Conservation (phyloP, 495 filamentous ascomycete genomes). For the Penicillium samsonianum region DNA sequence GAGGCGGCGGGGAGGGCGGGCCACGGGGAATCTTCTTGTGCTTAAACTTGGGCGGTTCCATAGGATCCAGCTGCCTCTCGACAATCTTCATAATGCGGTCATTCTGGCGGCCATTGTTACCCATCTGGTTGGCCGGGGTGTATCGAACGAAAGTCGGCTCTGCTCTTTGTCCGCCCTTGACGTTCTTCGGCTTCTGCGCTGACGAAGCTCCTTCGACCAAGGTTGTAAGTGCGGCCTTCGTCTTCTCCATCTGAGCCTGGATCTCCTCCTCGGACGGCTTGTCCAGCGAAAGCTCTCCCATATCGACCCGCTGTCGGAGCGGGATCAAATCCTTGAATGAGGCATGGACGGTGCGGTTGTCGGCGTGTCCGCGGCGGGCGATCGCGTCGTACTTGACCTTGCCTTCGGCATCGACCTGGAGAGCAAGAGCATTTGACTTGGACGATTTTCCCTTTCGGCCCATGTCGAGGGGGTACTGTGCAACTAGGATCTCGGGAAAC, state of each 20-base stretch:
- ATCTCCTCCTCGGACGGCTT: conserved; percentile 85
- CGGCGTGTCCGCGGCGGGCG: conserved; percentile 83
- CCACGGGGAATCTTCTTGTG: conserved; percentile 97
- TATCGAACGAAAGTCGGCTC: conserved; percentile 95
- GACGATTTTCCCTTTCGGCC: conserved; percentile 70
- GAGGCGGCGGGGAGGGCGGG: conserved; percentile 88
- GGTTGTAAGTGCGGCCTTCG: conserved; percentile 76
- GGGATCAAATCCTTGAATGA: conserved; percentile 98
- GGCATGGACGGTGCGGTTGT: conserved; percentile 83
- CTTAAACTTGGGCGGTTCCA: conserved; percentile 98
- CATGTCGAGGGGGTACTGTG: conserved; percentile 95
- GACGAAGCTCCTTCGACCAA: conserved; percentile 84
- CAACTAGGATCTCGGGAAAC: conserved; percentile 91
- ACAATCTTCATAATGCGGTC: conserved; percentile 99
- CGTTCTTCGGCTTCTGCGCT: conserved; percentile 93
- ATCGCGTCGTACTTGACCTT: conserved; percentile 98
- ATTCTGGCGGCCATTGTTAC: conserved; percentile 81
- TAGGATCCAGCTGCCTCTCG: conserved; percentile 89
- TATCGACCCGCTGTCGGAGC: conserved; percentile 87
- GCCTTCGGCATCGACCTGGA: conserved; percentile 87
- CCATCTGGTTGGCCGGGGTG: conserved; percentile 96
- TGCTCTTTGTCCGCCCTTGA: conserved; percentile 71
- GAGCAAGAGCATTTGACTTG: conserved; percentile 81
- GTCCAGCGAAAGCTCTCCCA: conserved; percentile 88
- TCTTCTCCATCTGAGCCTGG: conserved; percentile 77